phyloP scores from a whole-genome alignment of 2,329 filamentous ascomycete genomes.

The Alternaria sp. region DNA sequence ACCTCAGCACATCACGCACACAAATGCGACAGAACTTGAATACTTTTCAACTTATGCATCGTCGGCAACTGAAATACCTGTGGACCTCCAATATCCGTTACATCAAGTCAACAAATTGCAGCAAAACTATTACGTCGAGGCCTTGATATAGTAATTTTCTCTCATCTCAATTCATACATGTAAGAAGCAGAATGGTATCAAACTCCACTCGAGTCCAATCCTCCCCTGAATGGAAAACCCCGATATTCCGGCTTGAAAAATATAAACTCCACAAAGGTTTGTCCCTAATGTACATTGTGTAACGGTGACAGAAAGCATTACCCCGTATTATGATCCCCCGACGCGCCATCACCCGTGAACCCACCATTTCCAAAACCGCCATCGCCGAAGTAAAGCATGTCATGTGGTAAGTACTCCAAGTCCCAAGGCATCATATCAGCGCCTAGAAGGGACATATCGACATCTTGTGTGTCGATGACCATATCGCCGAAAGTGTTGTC shows the following conservation, averaged over 20 bases:
- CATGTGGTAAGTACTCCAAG: constrained; percentile 74
- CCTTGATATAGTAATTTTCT: neutral
- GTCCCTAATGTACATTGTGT: neutral
- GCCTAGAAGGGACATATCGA: constrained; percentile 75
- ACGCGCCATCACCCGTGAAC: constrained; percentile 8
- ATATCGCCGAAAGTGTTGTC: constrained; percentile 59
- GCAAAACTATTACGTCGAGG: neutral
- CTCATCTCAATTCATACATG: neutral
- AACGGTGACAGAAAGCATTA: neutral
- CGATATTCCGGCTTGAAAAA: neutral
- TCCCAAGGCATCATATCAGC: constrained; percentile 76
- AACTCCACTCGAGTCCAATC: neutral
- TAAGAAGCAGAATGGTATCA: neutral
- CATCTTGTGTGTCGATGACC: constrained; percentile 78
- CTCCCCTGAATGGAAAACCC: neutral
- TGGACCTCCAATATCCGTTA: neutral
- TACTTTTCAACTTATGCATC: neutral
- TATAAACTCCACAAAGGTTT: neutral
- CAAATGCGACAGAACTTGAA: too few species aligned
- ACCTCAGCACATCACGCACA: too few species aligned
- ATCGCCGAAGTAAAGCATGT: constrained; percentile 61
- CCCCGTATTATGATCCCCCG: neutral
- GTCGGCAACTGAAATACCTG: neutral
- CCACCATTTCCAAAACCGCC: constrained; percentile 13
- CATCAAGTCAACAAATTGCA: neutral